phyloP scores from a whole-genome alignment of 2,329 filamentous ascomycete genomes.

The Leptosphaerulina australis region DNA sequence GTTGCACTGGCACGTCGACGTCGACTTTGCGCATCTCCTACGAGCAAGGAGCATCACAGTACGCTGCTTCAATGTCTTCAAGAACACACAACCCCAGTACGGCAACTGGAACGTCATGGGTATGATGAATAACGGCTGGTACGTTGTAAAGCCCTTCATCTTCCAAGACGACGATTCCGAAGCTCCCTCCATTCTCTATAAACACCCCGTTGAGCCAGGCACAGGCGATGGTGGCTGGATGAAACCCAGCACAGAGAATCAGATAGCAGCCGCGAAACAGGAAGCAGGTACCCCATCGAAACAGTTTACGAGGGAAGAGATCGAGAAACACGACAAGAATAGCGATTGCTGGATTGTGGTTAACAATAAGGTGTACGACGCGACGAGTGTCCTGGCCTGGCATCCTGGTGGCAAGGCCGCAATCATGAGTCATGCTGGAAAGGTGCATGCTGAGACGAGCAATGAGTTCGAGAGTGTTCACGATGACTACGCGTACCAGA shows the following conservation, averaged over 20 bases:
- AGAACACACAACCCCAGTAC: slow-evolving; percentile 57
- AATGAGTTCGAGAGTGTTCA: slow-evolving; percentile 59
- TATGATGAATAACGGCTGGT: slow-evolving; percentile 64
- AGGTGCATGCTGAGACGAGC: slow-evolving; percentile 57
- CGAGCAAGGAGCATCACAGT: slow-evolving; percentile 53
- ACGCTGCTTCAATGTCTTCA: slow-evolving; percentile 58
- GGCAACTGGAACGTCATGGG: slow-evolving; percentile 58
- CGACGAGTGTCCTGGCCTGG: slow-evolving; percentile 65
- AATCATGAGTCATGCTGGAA: slow-evolving; percentile 58
- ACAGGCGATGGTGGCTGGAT: slow-evolving; percentile 58
- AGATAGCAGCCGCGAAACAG: slow-evolving; percentile 54
- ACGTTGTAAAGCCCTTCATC: slow-evolving; percentile 53
- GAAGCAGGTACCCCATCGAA: slow-evolving; percentile 55
- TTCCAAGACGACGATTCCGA: slow-evolving; percentile 41
- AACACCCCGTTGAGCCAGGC: slow-evolving; percentile 52
- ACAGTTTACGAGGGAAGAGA: slow-evolving; percentile 60
- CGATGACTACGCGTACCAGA: slow-evolving; percentile 58
- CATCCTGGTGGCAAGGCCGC: slow-evolving; percentile 63
- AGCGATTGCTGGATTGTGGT: slow-evolving; percentile 66
- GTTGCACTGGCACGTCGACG: slow-evolving; percentile 60
- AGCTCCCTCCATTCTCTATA: slow-evolving; percentile 30
- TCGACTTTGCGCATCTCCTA: slow-evolving; percentile 54
- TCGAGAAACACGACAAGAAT: slow-evolving; percentile 50
- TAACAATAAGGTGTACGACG: slow-evolving; percentile 67
- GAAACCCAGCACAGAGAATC: slow-evolving; percentile 55